Percentiles rank a stretch among this genome's conserved stretches.
These are phyloP conservation scores for carrot (Daucus carota) DNA, from an alignment of 129 eudicot genomes.

Conservation along the genomic window DNA sequence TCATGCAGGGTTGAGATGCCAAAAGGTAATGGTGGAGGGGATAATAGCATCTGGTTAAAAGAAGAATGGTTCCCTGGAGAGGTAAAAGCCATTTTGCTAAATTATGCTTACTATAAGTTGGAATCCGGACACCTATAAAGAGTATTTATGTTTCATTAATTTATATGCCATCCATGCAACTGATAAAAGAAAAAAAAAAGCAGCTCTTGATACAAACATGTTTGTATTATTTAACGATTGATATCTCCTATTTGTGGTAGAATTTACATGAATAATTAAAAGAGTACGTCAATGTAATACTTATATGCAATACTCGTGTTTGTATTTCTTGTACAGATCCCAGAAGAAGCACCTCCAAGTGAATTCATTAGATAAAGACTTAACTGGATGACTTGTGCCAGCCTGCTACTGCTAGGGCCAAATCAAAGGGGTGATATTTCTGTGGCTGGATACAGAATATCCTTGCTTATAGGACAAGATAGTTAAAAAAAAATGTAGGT, in stretches of 20 bases:
- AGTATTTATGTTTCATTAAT: neutral
- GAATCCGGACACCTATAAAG: neutral
- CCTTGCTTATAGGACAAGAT: no score
- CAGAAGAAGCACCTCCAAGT: constrained; percentile 12
- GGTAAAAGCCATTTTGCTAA: neutral
- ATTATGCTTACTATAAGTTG: neutral
- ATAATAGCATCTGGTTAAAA: constrained; percentile 10
- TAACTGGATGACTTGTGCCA: neutral
- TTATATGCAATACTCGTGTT: neutral
- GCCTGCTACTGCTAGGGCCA: neutral
- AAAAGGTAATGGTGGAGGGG: constrained; percentile 7
- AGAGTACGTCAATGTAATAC: no score
- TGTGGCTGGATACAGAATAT: no score
- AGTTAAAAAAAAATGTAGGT: no score
- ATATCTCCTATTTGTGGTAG: neutral
- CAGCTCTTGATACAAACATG: no score
- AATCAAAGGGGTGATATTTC: neutral
- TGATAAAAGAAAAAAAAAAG: no score
- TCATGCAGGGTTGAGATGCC: neutral
- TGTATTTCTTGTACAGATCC: neutral
- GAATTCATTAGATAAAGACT: constrained; percentile 2
- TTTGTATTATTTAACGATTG: neutral
- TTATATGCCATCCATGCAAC: neutral
- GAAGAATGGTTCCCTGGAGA: constrained; percentile 15
- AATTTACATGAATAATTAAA: no score